These are phyloP conservation scores for Saitozyma podzolica DNA, from an alignment of 768 basidiomycete genomes.

Conservation along the genomic window DNA sequence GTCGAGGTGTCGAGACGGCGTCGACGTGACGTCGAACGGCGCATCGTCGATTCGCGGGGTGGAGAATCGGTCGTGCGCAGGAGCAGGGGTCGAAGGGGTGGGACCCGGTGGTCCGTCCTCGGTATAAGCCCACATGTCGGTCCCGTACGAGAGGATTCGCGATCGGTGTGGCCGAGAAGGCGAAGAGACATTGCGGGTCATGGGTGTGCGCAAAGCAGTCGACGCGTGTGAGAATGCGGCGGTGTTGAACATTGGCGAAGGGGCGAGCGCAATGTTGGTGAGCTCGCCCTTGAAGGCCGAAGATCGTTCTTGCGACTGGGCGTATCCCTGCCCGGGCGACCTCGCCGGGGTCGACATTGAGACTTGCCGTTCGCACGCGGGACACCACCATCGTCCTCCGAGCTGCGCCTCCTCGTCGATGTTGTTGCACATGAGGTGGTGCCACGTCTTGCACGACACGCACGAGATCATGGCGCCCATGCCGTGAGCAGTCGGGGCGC, in stretches of 20 bases:
- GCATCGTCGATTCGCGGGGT: constrained; percentile 43
- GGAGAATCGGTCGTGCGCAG: constrained; percentile 29
- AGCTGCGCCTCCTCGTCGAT: constrained; percentile 34
- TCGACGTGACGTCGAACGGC: constrained; percentile 45
- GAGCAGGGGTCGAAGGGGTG: constrained; percentile 39
- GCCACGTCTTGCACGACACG: constrained; percentile 39
- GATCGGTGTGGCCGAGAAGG: constrained; percentile 29
- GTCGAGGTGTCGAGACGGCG: constrained; percentile 45
- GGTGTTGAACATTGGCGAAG: constrained; percentile 39
- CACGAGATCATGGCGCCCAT: constrained; percentile 39
- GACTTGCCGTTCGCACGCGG: constrained; percentile 18
- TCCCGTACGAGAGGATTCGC: constrained; percentile 41
- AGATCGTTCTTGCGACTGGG: constrained; percentile 37
- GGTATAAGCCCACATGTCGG: constrained; percentile 35
- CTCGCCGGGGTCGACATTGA: constrained; percentile 24
- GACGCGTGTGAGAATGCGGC: neutral
- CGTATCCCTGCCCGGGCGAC: constrained; percentile 24
- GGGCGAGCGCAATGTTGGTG: constrained; percentile 39
- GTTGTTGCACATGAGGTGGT: constrained; percentile 39
- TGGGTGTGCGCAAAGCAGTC: constrained; percentile 17
- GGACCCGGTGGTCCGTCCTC: constrained; percentile 16
- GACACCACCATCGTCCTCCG: constrained; percentile 40
- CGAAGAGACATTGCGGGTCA: neutral
- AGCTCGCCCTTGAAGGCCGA: constrained; percentile 37
- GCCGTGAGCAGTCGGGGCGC: constrained; percentile 19